A percentile compares a stretch with the other conserved stretches of the same genome.
These are phyloP conservation scores for Lenwebbia sp. DNA, from an alignment of 345 rosid genomes.

Conservation along the genomic window DNA sequence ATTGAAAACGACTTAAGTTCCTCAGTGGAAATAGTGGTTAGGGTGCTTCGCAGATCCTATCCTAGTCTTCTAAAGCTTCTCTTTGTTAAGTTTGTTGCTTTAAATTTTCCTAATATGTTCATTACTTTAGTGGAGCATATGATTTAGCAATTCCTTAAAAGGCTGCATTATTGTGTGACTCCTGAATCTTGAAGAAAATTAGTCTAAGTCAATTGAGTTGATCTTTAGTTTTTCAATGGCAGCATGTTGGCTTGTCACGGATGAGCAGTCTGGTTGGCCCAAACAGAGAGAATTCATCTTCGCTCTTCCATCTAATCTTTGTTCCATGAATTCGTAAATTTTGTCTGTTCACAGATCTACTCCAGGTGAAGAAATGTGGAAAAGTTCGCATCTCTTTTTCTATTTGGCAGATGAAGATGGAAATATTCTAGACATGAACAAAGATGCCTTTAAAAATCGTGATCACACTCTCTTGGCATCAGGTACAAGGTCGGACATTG, in stretches of 20 bases:
- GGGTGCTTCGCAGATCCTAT: neutral
- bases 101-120: neutral
- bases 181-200: neutral
- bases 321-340: neutral
- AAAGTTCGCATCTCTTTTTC: conserved; percentile 58
- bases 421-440: conserved; percentile 35
- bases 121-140: neutral
- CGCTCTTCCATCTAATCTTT: neutral
- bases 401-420: conserved; percentile 83
- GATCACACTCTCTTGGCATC: conserved; percentile 50
- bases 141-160: neutral
- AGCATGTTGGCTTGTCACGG: neutral
- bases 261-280: neutral
- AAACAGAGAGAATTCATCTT: neutral
- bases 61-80: neutral
- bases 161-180: neutral
- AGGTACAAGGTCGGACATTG: conserved; percentile 55
- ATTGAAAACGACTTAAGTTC: neutral
- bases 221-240: neutral
- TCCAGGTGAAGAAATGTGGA: conserved; percentile 35
- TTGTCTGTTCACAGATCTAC: conserved; percentile 13
- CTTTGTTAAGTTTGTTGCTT: neutral
- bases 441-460: conserved; percentile 12
- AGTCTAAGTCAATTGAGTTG: neutral
- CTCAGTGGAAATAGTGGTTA: neutral